Evolutionary conservation across 352 stramenopile genomes (phyloP).

Genomic region (Phytophthora vignae): DNA sequence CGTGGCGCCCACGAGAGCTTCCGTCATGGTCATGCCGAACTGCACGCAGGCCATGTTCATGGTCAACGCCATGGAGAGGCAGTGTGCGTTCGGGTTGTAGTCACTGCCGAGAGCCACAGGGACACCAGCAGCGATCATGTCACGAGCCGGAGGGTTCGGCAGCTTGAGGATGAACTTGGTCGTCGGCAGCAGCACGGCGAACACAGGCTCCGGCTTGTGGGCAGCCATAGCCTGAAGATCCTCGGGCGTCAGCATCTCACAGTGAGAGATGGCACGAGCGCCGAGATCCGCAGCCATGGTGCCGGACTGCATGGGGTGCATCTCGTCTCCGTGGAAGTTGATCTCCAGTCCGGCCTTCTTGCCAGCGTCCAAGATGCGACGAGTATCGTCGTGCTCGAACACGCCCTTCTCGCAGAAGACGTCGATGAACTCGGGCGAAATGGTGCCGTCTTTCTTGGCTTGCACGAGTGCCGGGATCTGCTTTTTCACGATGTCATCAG

Average conservation of each 20-base stretch:
- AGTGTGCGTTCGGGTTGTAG: constrained; percentile 90
- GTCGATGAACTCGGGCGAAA: constrained; percentile 87
- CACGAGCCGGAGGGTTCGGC: constrained; percentile 67
- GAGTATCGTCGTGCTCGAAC: constrained; percentile 82
- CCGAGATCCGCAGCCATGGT: constrained; percentile 64
- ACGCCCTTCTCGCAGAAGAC: constrained; percentile 90
- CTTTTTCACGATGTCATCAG: constrained; percentile 75
- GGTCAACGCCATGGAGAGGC: constrained; percentile 85
- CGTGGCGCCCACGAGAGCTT: constrained; percentile 81
- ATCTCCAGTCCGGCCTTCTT: constrained; percentile 73
- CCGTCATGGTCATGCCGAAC: constrained; percentile 88
- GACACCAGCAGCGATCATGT: constrained; percentile 75
- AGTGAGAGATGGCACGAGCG: constrained; percentile 77
- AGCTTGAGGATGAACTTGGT: constrained; percentile 89
- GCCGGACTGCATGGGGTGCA: constrained; percentile 76
- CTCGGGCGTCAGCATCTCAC: constrained; percentile 75
- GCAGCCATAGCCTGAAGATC: constrained; percentile 75
- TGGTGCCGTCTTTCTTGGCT: constrained; percentile 71
- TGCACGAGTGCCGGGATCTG: constrained; percentile 76
- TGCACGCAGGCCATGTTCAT: constrained; percentile 91
- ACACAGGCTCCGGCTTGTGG: constrained; percentile 61
- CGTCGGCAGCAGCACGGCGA: constrained; percentile 81
- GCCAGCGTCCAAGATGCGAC: constrained; percentile 75
- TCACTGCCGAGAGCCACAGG: constrained; percentile 82
- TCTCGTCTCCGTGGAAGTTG: constrained; percentile 89